phyloP scores from a whole-genome alignment of 441 rosid species.

The Erodium trifolium region DNA sequence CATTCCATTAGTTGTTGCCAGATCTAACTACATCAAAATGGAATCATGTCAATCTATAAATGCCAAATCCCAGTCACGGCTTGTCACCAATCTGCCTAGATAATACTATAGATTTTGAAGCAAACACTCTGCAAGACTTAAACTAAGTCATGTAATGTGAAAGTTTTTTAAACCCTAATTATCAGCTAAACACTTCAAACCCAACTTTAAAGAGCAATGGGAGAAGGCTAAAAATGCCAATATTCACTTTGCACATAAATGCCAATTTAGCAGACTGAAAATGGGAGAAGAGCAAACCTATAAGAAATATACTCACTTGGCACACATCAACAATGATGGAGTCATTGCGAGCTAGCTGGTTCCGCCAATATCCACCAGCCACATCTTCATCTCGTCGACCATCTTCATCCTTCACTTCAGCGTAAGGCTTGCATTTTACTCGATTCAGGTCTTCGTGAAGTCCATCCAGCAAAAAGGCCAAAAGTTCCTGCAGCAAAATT shows the following conservation, averaged over 20 bases:
- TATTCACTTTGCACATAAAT: slow-evolving; percentile 11
- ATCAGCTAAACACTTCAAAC: slow-evolving; percentile 1
- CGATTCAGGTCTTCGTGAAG: slow-evolving; percentile 76
- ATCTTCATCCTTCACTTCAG: slow-evolving; percentile 63
- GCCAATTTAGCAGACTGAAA: slow-evolving; percentile 18
- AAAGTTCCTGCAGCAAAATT: slow-evolving; percentile 46
- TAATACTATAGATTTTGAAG: background rate
- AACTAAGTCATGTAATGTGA: background rate
- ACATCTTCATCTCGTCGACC: slow-evolving; percentile 59
- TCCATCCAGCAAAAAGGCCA: slow-evolving; percentile 72
- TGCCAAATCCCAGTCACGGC: background rate
- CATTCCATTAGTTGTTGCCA: slow-evolving; percentile 8
- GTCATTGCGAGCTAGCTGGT: slow-evolving; percentile 63
- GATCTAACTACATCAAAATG: background rate
- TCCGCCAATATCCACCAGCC: slow-evolving; percentile 68
- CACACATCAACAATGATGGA: slow-evolving; percentile 62
- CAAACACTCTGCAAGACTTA: background rate
- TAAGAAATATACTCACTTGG: slow-evolving; percentile 44
- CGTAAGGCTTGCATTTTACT: slow-evolving; percentile 63
- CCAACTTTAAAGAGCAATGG: background rate
- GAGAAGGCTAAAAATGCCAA: too few species aligned
- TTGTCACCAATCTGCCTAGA: background rate
- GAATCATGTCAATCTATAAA: background rate
- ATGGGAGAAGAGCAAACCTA: slow-evolving; percentile 20
- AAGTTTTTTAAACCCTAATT: background rate